phyloP scores from a whole-genome alignment of 2,329 filamentous ascomycete species.

The Fusarium dlaminii region DNA sequence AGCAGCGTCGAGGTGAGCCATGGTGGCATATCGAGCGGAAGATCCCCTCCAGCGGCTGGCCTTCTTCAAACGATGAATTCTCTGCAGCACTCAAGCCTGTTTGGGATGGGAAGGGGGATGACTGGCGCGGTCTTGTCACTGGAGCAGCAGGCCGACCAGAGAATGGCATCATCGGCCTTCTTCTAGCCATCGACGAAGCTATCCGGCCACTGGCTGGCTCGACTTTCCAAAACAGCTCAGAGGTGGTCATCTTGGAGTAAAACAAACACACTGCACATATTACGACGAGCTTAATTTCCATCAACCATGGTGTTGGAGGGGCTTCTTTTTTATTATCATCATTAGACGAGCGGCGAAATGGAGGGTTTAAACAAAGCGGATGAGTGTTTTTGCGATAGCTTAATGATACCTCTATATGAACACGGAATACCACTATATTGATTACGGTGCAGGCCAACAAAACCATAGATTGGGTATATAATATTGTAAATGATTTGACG shows the following conservation, averaged over 20 bases:
- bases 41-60: constrained; percentile 28
- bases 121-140: constrained; percentile 59
- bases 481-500: not conserved
- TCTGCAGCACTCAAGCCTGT: constrained; percentile 54
- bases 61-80: constrained; percentile 47
- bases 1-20: constrained; percentile 56
- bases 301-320: constrained; percentile 25
- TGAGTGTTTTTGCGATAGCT: constrained; percentile 39
- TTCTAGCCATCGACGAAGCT: constrained; percentile 59
- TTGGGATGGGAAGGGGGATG: constrained; percentile 56
- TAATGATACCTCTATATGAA: constrained; percentile 47
- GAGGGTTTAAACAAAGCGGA: constrained; percentile 33
- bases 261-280: not conserved
- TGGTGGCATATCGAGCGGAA: constrained; percentile 62
- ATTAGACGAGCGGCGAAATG: constrained; percentile 35
- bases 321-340: not conserved
- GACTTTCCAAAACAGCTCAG: constrained; percentile 3
- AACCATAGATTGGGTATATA: not conserved
- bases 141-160: constrained; percentile 57
- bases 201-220: constrained; percentile 48
- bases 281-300: constrained; percentile 16
- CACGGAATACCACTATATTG: constrained; percentile 27
- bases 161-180: constrained; percentile 56
- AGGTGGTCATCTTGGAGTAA: constrained; percentile 39
- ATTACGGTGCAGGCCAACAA: not conserved